A percentile compares a stretch with the other conserved stretches of the same genome.
Evolutionary conservation across 2,329 filamentous ascomycete species (phyloP).

Genomic region (Phaeophleospora eucalypticola): DNA sequence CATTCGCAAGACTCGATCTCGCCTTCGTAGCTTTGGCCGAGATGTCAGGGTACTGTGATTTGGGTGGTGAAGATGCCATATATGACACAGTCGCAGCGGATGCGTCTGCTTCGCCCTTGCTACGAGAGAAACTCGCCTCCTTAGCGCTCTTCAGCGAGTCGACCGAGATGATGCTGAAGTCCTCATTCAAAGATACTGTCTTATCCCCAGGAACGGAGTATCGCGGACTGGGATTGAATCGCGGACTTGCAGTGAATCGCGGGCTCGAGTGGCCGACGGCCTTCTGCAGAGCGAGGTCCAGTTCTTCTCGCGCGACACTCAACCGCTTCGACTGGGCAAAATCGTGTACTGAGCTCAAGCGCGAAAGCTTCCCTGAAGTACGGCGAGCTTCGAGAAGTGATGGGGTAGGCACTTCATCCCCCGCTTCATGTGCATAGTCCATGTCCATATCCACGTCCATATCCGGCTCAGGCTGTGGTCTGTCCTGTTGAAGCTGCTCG

Average conservation of each 20-base stretch:
- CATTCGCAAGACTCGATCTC: constrained; percentile 2
- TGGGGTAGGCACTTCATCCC: constrained; percentile 1
- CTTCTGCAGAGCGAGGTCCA: constrained; percentile 29
- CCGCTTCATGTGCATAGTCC: constrained; percentile 1
- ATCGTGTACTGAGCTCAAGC: constrained; percentile 13
- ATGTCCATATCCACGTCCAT: no score
- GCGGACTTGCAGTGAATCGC: no score
- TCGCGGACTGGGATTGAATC: no score
- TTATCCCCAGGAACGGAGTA: constrained; percentile 36
- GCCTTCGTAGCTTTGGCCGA: constrained; percentile 11
- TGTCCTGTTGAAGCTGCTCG: no score
- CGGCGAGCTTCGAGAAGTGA: constrained; percentile 13
- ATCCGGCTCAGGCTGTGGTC: no score
- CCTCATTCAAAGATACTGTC: constrained; percentile 46
- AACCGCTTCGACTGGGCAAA: constrained; percentile 23
- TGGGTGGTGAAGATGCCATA: constrained; percentile 32
- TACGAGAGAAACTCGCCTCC: constrained; percentile 18
- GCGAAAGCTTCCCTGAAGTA: constrained; percentile 14
- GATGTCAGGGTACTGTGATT: constrained; percentile 21
- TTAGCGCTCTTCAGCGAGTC: constrained; percentile 40
- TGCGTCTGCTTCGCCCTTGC: constrained; percentile 12
- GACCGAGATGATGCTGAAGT: constrained; percentile 50
- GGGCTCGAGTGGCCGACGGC: constrained; percentile 20
- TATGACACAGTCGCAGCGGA: constrained; percentile 23
- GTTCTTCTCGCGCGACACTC: constrained; percentile 29